Conservation (phyloP, 169 alveolate genomes). For the Plasmodium reichenowi region DNA sequence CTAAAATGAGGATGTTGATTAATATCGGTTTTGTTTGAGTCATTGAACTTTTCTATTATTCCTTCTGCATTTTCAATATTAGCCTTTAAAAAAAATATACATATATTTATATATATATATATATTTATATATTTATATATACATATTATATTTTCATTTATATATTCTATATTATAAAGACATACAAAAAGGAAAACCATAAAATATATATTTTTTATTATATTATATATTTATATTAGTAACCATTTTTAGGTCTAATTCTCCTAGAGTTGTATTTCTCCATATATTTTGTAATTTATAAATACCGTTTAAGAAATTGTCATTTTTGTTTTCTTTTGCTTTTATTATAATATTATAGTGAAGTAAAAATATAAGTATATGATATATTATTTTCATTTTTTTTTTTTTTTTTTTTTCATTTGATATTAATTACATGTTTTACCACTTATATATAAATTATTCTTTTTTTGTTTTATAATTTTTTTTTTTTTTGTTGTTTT, state of each 20-base stretch:
- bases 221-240: not conserved
- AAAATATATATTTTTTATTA: no score
- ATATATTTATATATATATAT: not conserved
- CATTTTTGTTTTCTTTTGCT: conserved; percentile 13
- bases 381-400: conserved; percentile 44
- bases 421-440: conserved; percentile 6
- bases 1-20: conserved; percentile 30
- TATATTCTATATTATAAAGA: not conserved
- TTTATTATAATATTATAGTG: conserved; percentile 14
- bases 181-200: no score
- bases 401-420: not conserved
- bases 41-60: not conserved
- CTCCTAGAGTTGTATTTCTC: conserved; percentile 8
- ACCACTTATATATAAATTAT: not conserved
- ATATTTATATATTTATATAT: not conserved
- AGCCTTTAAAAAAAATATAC: not conserved
- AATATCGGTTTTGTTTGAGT: not conserved
- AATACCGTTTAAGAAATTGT: not conserved
- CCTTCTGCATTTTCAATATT: conserved; percentile 3
- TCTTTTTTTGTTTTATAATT: no score
- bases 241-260: conserved; percentile 18
- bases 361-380: conserved; percentile 27
- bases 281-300: conserved; percentile 14
- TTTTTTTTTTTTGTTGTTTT: no score
- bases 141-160: conserved; percentile 3